Percentiles rank a stretch among this genome's conserved stretches.
These are phyloP conservation scores for Boletales sp. DNA, from an alignment of 768 basidiomycete species.

Conservation along the genomic window DNA sequence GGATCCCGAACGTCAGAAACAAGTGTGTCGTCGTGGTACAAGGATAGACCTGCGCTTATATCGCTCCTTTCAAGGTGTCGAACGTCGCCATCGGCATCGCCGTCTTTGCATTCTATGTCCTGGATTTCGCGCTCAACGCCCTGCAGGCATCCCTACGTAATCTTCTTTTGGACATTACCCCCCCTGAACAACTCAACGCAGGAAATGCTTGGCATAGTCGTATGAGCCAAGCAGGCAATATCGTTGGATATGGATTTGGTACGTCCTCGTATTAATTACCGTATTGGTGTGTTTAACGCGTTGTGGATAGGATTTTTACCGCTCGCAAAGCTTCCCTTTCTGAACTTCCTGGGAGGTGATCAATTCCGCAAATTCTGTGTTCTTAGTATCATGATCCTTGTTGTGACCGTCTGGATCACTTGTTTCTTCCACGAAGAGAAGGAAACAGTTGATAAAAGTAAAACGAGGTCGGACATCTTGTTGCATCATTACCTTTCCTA, in stretches of 20 bases:
- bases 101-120: conserved; percentile 83
- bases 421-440: conserved; percentile 84
- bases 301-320: conserved; percentile 71
- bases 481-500: neutral
- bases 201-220: conserved; percentile 98
- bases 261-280: conserved; percentile 14
- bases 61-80: conserved; percentile 44
- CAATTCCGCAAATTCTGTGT: conserved; percentile 98
- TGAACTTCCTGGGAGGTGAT: conserved; percentile 78
- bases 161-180: conserved; percentile 88
- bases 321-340: conserved; percentile 72
- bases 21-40: conserved; percentile 39
- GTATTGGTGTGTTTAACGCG: conserved; percentile 4
- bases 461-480: conserved; percentile 36
- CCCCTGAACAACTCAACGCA: conserved; percentile 84
- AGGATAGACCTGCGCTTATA: neutral
- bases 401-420: conserved; percentile 81
- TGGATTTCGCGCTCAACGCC: conserved; percentile 98
- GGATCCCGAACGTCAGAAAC: conserved; percentile 69
- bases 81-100: conserved; percentile 81
- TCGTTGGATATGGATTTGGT: conserved; percentile 92
- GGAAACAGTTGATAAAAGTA: conserved; percentile 48
- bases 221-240: conserved; percentile 97
- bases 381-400: conserved; percentile 74
- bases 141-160: conserved; percentile 90